Base-by-base conservation (phyloP, 2,329 filamentous ascomycete genomes). In the Scytalidium lignicola region DNA sequence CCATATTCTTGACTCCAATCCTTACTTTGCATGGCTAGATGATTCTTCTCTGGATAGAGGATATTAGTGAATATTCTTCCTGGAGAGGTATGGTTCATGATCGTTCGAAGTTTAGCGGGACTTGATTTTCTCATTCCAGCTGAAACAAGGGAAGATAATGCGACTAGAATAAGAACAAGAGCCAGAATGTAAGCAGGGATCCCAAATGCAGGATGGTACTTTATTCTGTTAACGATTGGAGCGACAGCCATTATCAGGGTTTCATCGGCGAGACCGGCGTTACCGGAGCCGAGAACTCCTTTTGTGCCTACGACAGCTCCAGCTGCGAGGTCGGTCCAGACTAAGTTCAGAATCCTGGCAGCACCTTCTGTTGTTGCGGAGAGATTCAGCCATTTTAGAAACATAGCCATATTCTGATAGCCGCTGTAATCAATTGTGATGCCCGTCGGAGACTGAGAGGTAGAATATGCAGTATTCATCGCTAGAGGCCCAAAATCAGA, bases 271-370 rank as follows among this genome's bases (percentile, higher is more conserved):
- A 13, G 6, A 37, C 32, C 32, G 37, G 44, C 42, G 20, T n/a
- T n/a, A n/a, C n/a, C n/a, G n/a, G 47, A 39, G 2, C 54, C 53
- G 8, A 55, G 46, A 20, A 55, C 48, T 0, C 55, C 56, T 44
- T 57, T 65, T 2, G 69, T 73, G 3, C 72, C 71, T 0, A 73
- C 62, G 0, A 74, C 66, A 2, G 67, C 59, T n/a, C 69, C 71
- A 1, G 72, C 66, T 1, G 67, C 64, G 6, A 71, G 48, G 48
- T 76, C 72, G 0, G 72, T 74, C 67, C 70, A 75, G 4, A 75
- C 63, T 0, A 73, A 58, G 52, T 74, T 70, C 10, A 73, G 56
- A 8, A 74, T 72, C 10, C 59, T 55, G 0, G 62, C 60, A 1
- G 66, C 63, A 0, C 53, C 57, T 0, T 48, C 48, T 0, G 65